Base-by-base conservation (phyloP, 257 asterid species). In the Salvia hispanica region DNA sequence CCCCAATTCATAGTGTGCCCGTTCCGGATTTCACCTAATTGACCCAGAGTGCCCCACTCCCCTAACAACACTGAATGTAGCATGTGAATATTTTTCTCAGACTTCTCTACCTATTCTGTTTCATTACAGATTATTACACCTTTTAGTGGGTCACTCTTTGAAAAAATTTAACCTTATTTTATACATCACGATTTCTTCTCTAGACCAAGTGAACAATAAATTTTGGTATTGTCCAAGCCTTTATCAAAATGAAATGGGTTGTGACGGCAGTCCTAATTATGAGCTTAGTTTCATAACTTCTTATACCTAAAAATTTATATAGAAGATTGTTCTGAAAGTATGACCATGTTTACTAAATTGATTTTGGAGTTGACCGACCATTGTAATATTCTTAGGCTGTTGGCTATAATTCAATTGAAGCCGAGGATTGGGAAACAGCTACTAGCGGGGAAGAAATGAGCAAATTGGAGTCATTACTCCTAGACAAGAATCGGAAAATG, bases 351-450 rank as follows among this genome's bases (percentile, higher is more conserved):
- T 7, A 40, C 37, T 51, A 9, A 54, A 48, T 33, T 69, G 42
- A 18, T 50, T 56, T 18, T 60, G 16, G 13, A 60, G 43, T 64
- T 62, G 33, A 48, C 58, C 47, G 50, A 48, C 59, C 68, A 53
- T 56, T 64, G 59, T 58, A 34, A 64, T 46, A 36, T 69, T 62
- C 78, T n/a, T 76, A 94, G 99, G 99, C 96, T 62, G 99, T 94
- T 62, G 99, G 99, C 67, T 94, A 94, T 77, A 94, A 94, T 79
- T 88, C 99, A 60, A 94, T 94, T 80, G 99, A 94, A 81, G 97
- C 99, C 76, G 97, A 94, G 86, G 99, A 94, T 66, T 94, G 99
- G 99, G 99, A 94, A 82, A 88, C 83, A 69, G 99, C 99, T 77
- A 91, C 97, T 40, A 82, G 82, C 66, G 99, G 96, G 77, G 97